These are phyloP conservation scores for Pigoraptor vietnamica DNA, from an alignment of 78 protist genomes.

Conservation along the genomic window DNA sequence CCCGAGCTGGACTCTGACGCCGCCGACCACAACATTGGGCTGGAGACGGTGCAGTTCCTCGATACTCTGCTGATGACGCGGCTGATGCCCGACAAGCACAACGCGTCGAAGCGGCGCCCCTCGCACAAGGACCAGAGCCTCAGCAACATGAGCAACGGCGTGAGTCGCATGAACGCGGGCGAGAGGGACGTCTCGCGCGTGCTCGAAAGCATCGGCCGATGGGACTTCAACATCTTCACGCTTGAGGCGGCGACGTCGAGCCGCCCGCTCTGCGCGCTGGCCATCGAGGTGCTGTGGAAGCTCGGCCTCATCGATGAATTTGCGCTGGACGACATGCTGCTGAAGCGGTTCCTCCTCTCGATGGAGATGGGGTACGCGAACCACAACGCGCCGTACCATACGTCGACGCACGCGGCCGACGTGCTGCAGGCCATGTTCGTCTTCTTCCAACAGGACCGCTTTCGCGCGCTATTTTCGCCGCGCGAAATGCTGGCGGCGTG, in stretches of 20 bases:
- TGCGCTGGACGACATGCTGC: not conserved
- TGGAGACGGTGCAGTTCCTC: not conserved
- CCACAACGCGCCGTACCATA: slow-evolving; percentile 43
- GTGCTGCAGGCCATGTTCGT: slow-evolving; percentile 23
- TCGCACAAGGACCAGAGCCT: not conserved
- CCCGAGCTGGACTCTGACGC: not conserved
- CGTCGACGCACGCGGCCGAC: slow-evolving; percentile 55
- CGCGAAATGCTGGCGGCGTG: not conserved
- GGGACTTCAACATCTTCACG: not conserved
- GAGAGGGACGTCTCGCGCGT: not conserved
- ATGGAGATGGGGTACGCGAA: not conserved
- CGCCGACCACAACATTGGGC: not conserved
- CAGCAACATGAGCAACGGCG: not conserved
- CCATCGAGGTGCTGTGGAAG: not conserved
- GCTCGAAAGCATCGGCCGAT: not conserved
- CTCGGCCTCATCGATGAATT: not conserved
- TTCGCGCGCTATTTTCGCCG: not conserved
- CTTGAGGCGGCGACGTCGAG: not conserved
- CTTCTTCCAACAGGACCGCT: not conserved
- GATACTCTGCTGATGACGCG: not conserved
- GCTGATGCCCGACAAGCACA: not conserved
- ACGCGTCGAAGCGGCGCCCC: not conserved
- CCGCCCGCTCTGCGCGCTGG: not conserved
- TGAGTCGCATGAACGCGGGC: too few relatives aligned
- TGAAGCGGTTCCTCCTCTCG: not conserved